Percentiles rank a stretch among this genome's conserved stretches.
phyloP scores from a whole-genome alignment of 441 rosid genomes.

The Raphanus hybrid region DNA sequence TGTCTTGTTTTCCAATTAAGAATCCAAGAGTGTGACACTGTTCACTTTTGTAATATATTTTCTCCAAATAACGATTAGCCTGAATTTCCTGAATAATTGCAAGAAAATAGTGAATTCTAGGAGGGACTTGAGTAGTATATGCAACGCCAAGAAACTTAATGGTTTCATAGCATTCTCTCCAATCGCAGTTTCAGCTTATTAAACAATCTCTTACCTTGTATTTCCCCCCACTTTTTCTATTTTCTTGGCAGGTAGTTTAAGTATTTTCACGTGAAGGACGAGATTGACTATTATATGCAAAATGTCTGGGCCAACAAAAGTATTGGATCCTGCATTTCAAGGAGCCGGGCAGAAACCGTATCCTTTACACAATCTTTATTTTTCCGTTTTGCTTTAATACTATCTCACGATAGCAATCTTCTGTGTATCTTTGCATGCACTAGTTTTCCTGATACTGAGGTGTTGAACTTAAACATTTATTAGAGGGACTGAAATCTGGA shows the following conservation, averaged over 20 bases:
- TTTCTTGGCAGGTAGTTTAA: slow-evolving; percentile 19
- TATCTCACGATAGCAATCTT: too few relatives aligned
- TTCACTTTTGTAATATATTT: too few relatives aligned
- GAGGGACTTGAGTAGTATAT: too few relatives aligned
- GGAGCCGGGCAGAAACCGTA: slow-evolving; percentile 95
- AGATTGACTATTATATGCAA: slow-evolving; percentile 33
- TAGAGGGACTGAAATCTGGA: slow-evolving; percentile 86
- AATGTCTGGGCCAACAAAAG: slow-evolving; percentile 87
- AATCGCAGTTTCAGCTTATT: too few relatives aligned
- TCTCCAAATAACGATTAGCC: too few relatives aligned
- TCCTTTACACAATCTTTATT: slow-evolving; percentile 51
- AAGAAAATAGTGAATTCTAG: too few relatives aligned
- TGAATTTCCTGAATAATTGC: too few relatives aligned
- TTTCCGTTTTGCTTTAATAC: slow-evolving; percentile 15
- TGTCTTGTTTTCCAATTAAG: too few relatives aligned
- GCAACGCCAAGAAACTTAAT: too few relatives aligned
- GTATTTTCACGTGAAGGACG: slow-evolving; percentile 33
- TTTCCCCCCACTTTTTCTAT: slow-evolving; percentile 20
- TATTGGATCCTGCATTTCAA: slow-evolving; percentile 92
- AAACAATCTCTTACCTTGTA: too few relatives aligned
- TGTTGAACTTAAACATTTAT: slow-evolving; percentile 58
- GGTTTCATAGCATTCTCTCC: too few relatives aligned
- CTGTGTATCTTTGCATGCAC: slow-evolving; percentile 12
- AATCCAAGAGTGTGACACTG: too few relatives aligned
- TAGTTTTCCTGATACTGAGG: slow-evolving; percentile 17